Evolutionary conservation across 306 rosid species (phyloP).

Genomic region (Quillaja saponaria): DNA sequence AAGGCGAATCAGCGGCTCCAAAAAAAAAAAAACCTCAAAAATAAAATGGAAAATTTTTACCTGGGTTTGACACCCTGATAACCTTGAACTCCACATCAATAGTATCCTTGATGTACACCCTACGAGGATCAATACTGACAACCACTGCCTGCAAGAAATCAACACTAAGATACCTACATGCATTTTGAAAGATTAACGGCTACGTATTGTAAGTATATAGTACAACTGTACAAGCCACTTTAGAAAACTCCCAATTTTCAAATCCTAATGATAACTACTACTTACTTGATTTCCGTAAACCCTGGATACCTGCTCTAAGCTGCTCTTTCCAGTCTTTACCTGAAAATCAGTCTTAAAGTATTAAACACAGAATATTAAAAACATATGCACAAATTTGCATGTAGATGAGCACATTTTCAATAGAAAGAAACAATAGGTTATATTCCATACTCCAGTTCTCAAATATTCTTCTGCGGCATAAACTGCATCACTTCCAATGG

Average conservation of each 20-base stretch:
- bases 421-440: constrained; percentile 14
- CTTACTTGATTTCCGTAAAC: constrained; percentile 97
- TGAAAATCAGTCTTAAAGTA: constrained; percentile 32
- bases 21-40: too few species aligned
- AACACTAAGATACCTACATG: not conserved
- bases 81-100: constrained; percentile 74
- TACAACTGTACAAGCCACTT: too few species aligned
- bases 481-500: constrained; percentile 96
- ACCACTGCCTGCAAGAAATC: constrained; percentile 83
- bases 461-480: constrained; percentile 93
- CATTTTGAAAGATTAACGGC: not conserved
- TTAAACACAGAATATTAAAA: too few species aligned
- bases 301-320: constrained; percentile 91
- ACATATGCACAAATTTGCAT: not conserved
- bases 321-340: constrained; percentile 86
- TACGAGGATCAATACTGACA: constrained; percentile 92
- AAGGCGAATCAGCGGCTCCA: too few species aligned
- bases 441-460: constrained; percentile 73
- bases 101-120: constrained; percentile 70
- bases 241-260: too few species aligned
- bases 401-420: constrained; percentile 4
- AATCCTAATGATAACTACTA: not conserved
- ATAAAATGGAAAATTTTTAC: constrained; percentile 47
- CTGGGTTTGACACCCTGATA: constrained; percentile 55
- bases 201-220: not conserved